These are phyloP conservation scores for Ophiostoma tasmaniense DNA, from an alignment of 2,329 filamentous ascomycete genomes.

Conservation along the genomic window DNA sequence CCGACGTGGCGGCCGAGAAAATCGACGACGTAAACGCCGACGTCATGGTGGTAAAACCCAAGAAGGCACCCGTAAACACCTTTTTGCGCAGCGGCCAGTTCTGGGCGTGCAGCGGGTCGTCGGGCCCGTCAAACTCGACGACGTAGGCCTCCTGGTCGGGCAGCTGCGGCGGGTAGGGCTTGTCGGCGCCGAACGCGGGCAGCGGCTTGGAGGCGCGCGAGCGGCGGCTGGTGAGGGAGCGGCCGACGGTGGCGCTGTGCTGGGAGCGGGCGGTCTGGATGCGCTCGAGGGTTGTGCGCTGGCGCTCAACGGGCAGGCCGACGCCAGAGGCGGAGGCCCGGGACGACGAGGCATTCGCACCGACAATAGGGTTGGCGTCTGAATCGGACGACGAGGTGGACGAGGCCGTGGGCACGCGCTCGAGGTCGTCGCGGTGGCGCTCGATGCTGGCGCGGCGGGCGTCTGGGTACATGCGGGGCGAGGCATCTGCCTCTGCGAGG, in stretches of 20 bases:
- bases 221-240: conserved; percentile 33
- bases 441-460: conserved; percentile 25
- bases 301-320: conserved; percentile 58
- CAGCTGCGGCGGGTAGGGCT: conserved; percentile 61
- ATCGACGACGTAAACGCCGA: conserved; percentile 67
- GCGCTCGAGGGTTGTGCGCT: conserved; percentile 61
- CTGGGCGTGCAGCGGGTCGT: conserved; percentile 77
- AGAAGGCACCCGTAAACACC: conserved; percentile 56
- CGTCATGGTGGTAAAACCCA: conserved; percentile 65
- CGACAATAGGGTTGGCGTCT: too few relatives aligned
- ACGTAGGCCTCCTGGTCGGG: conserved; percentile 65
- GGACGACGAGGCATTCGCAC: too few relatives aligned
- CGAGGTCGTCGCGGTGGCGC: conserved; percentile 42
- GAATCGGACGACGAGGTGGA: conserved; percentile 39
- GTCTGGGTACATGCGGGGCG: conserved; percentile 27
- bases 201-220: conserved; percentile 45
- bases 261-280: conserved; percentile 65
- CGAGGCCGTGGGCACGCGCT: conserved; percentile 48
- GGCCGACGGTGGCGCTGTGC: conserved; percentile 64
- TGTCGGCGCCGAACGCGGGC: conserved; percentile 64
- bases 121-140: conserved; percentile 74
- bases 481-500: conserved; percentile 47
- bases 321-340: conserved; percentile 34
- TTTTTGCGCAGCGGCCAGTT: conserved; percentile 81
- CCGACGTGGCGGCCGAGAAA: conserved; percentile 57